These are phyloP conservation scores for Davidsoniella virescens DNA, from an alignment of 2,329 filamentous ascomycete genomes.

Conservation along the genomic window DNA sequence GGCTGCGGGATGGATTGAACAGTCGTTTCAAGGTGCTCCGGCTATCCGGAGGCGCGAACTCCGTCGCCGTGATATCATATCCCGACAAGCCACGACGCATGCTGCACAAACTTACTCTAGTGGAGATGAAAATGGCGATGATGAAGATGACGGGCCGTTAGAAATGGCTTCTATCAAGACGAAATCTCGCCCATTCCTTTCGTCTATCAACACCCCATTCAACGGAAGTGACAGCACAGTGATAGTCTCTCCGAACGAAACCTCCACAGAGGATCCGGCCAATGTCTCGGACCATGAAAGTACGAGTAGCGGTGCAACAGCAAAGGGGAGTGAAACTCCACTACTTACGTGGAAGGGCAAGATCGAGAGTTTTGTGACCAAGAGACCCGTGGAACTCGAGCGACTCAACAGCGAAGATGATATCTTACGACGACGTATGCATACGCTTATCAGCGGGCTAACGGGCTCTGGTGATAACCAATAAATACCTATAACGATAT, in stretches of 20 bases:
- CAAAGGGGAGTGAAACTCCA: too few species aligned
- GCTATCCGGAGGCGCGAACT: slow-evolving; percentile 7
- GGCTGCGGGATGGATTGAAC: slow-evolving; percentile 65
- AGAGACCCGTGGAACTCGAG: slow-evolving; percentile 32
- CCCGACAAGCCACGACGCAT: slow-evolving; percentile 1
- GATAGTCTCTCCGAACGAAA: slow-evolving; percentile 12
- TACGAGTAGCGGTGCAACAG: slow-evolving; percentile 14
- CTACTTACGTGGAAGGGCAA: slow-evolving; percentile 18
- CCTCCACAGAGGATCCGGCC: slow-evolving; percentile 14
- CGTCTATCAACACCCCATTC: not conserved
- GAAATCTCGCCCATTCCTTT: slow-evolving; percentile 13
- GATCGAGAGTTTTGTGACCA: slow-evolving; percentile 14
- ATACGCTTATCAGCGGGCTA: slow-evolving; percentile 37
- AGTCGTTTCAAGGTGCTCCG: slow-evolving; percentile 39
- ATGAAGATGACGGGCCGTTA: slow-evolving; percentile 61
- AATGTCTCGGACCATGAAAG: slow-evolving; percentile 17
- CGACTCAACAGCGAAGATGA: slow-evolving; percentile 43
- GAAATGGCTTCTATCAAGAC: slow-evolving; percentile 57
- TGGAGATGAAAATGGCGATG: not conserved
- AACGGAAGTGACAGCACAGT: slow-evolving; percentile 14
- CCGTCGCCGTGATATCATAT: not conserved
- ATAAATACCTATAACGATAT: not conserved
- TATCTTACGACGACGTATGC: slow-evolving; percentile 39
- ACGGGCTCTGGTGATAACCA: slow-evolving; percentile 32
- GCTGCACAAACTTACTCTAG: slow-evolving; percentile 1